Base-by-base conservation (phyloP, 768 basidiomycete genomes). In the Tulasnella calospora region DNA sequence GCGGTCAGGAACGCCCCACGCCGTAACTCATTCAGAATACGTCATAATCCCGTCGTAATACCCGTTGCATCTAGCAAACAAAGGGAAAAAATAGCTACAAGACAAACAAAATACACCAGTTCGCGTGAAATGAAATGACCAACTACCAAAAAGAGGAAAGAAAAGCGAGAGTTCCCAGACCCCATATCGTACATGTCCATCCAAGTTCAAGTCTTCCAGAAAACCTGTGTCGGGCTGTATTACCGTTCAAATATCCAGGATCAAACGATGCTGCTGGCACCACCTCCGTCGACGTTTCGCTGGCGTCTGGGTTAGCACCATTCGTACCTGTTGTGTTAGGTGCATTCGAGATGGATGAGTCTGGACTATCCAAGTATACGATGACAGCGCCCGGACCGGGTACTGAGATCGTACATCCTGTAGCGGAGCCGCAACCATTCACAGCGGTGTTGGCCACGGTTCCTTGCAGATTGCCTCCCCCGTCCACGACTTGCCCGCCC, bases 361-460 rank as follows among this genome's bases (percentile, higher is more conserved):
- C 71, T 5, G 71, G 36, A 1, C 77, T 38, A 33, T 78, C 77
- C 40, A 78, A 78, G 70, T 35, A 78, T 8, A 79, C 79, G 69
- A 79, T 23, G 55, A 76, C 79, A 17, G 61, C 76, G 30, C 79
- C 76, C n/a, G 79, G 79, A 19, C 79, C 79, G 15, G 79, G 79
- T 13, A 79, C 76, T n/a, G 3, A n/a, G 17, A 79, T 72, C 19
- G 61, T 40, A 35, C 79, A 79, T 21, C 79, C 38, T 36, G 40
- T 40, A 3, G 79, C 3, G 3, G 44, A n/a, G 21, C 72, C 71
- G 76, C 70, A 51, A 21, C 74, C 67, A 13, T 17, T 55, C 23
- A 72, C 30, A 2, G 55, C 47, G 7, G 71, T 72, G 23, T 72
- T 70, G 13, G 76, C 27, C 33, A 41, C 41, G 15, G n/a, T 17